These are phyloP conservation scores for Ophiostoma australiae DNA, from an alignment of 2,329 filamentous ascomycete species.

Conservation along the genomic window DNA sequence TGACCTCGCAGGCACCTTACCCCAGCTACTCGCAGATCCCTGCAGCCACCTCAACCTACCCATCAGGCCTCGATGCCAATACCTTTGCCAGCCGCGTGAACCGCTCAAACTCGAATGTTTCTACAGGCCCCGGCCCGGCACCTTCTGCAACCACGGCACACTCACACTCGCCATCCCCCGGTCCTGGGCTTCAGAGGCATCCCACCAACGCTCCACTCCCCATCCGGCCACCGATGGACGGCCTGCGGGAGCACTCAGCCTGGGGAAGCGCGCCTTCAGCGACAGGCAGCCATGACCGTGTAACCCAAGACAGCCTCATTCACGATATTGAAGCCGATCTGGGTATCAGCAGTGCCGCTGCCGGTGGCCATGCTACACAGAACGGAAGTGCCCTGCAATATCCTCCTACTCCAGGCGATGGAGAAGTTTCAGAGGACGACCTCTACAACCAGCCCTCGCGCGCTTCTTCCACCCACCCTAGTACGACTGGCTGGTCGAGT, in stretches of 20 bases:
- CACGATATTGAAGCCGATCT: conserved; percentile 55
- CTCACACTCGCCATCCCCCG: conserved; percentile 34
- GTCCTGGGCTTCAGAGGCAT: conserved; percentile 49
- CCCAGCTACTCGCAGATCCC: conserved; percentile 50
- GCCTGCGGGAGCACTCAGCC: conserved; percentile 40
- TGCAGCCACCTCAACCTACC: conserved; percentile 36
- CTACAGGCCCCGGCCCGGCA: conserved; percentile 43
- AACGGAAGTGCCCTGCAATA: conserved; percentile 41
- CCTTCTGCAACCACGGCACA: conserved; percentile 44
- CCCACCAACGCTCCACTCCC: conserved; percentile 57
- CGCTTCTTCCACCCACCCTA: conserved; percentile 42
- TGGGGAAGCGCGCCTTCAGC: conserved; percentile 30
- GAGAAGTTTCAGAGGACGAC: conserved; percentile 15
- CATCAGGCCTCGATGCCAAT: conserved; percentile 46
- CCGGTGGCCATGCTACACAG: conserved; percentile 46
- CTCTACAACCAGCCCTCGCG: conserved; percentile 40
- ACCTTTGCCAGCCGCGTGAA: conserved; percentile 43
- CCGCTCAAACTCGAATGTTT: conserved; percentile 48
- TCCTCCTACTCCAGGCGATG: conserved; percentile 14
- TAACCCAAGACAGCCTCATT: conserved; percentile 51
- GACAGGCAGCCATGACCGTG: conserved; percentile 30
- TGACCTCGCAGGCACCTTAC: conserved; percentile 46
- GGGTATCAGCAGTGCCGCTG: conserved; percentile 38
- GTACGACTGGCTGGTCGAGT: conserved; percentile 34
- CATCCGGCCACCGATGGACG: conserved; percentile 45